phyloP scores from a whole-genome alignment of 2,329 filamentous ascomycete genomes.

The Penicillium sclerotigenum region DNA sequence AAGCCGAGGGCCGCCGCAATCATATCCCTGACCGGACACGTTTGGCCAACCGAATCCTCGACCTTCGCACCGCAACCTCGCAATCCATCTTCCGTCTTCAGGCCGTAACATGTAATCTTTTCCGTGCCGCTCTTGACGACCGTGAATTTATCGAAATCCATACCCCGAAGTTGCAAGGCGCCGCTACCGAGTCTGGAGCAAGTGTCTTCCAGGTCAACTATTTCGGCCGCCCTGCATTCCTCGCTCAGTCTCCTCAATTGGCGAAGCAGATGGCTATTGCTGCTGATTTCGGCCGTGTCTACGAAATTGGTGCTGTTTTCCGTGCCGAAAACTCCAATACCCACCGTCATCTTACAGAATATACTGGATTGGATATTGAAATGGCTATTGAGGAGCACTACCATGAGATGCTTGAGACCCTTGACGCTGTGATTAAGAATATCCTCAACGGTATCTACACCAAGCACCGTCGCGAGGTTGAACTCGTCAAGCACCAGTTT shows the following conservation, averaged over 20 bases:
- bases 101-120: conserved; percentile 73
- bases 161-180: conserved; percentile 85
- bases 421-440: conserved; percentile 77
- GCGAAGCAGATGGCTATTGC: conserved; percentile 92
- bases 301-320: conserved; percentile 87
- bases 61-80: conserved; percentile 78
- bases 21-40: conserved; percentile 71
- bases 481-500: conserved; percentile 76
- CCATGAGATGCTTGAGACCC: conserved; percentile 74
- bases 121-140: conserved; percentile 71
- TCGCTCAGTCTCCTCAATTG: conserved; percentile 87
- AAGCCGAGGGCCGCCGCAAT: conserved; percentile 54
- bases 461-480: conserved; percentile 68
- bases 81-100: conserved; percentile 87
- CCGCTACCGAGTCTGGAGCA: conserved; percentile 85
- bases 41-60: conserved; percentile 74
- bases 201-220: conserved; percentile 92
- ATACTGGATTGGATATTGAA: conserved; percentile 87
- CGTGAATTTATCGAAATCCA: conserved; percentile 88
- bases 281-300: conserved; percentile 83
- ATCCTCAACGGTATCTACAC: conserved; percentile 72
- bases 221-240: conserved; percentile 80
- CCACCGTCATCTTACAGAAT: conserved; percentile 89
- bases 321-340: conserved; percentile 95
- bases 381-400: conserved; percentile 90